Conservation (phyloP, 768 basidiomycete species). For the Pisolithus microcarpus region DNA sequence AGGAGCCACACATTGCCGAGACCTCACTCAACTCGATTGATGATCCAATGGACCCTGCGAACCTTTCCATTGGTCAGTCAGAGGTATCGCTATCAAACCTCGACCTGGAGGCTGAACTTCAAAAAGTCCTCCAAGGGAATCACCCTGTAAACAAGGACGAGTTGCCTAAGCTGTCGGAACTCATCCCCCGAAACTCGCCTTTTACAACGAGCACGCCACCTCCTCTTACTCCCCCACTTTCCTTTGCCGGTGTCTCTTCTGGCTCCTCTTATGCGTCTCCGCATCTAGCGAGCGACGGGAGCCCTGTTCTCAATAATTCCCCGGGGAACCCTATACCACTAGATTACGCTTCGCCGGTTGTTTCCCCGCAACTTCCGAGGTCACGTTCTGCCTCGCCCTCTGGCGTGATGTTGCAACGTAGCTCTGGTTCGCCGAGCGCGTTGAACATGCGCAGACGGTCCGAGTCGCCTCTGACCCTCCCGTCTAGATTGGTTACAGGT, state of each 20-base stretch:
- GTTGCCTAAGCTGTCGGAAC: slow-evolving; percentile 19
- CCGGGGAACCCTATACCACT: slow-evolving; percentile 3
- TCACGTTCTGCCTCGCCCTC: slow-evolving; percentile 10
- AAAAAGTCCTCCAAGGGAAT: slow-evolving; percentile 13
- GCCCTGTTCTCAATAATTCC: background rate
- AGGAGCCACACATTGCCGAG: slow-evolving; percentile 17
- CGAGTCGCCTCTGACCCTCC: slow-evolving; percentile 16
- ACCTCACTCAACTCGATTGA: slow-evolving; percentile 23
- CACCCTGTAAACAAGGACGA: slow-evolving; percentile 7
- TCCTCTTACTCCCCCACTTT: slow-evolving; percentile 13
- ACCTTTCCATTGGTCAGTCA: slow-evolving; percentile 30
- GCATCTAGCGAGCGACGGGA: slow-evolving; percentile 4
- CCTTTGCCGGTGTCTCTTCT: slow-evolving; percentile 10
- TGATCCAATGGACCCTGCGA: slow-evolving; percentile 24
- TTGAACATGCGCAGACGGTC: slow-evolving; percentile 14
- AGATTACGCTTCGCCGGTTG: background rate
- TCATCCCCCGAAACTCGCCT: slow-evolving; percentile 15
- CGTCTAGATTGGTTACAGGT: slow-evolving; percentile 9
- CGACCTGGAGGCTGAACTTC: slow-evolving; percentile 25
- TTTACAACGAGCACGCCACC: slow-evolving; percentile 25
- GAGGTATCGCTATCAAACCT: slow-evolving; percentile 31
- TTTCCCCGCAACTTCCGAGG: background rate
- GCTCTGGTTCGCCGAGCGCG: slow-evolving; percentile 15
- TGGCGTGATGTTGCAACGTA: slow-evolving; percentile 4
- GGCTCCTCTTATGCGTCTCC: slow-evolving; percentile 13